Conservation (phyloP, 352 stramenopile species). For the Globisporangium perplexum region DNA sequence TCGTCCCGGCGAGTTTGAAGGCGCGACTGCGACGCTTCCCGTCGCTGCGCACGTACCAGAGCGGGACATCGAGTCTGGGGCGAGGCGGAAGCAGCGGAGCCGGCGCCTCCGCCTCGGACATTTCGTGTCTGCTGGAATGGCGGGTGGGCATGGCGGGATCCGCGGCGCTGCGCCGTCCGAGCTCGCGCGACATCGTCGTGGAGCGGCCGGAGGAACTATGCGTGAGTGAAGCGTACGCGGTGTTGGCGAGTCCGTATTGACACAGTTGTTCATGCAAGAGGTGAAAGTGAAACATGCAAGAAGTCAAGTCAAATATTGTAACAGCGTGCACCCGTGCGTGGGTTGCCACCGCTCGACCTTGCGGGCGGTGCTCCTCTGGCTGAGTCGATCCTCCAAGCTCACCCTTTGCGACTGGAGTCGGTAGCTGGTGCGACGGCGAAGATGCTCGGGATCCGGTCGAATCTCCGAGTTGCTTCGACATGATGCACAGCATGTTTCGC, state of each 20-base stretch:
- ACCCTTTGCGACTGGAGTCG: too few species aligned
- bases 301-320: too few species aligned
- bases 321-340: too few species aligned
- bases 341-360: too few species aligned
- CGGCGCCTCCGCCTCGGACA: background rate
- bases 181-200: background rate
- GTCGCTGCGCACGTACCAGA: background rate
- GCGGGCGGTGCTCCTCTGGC: too few species aligned
- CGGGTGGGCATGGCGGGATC: background rate
- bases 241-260: background rate
- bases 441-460: too few species aligned
- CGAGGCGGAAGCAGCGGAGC: background rate
- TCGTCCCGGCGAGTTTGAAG: background rate
- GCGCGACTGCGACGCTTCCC: background rate
- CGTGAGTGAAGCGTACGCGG: background rate
- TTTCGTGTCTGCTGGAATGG: slow-evolving; percentile 2
- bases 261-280: background rate
- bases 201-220: background rate
- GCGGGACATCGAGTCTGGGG: background rate
- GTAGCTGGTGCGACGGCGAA: too few species aligned
- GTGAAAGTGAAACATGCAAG: background rate
- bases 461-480: too few species aligned
- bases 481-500: too few species aligned
- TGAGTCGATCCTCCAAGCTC: too few species aligned
- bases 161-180: background rate